A percentile compares a stretch with the other conserved stretches of the same genome.
These are phyloP conservation scores for Xylaria flabelliformis DNA, from an alignment of 495 filamentous ascomycete species.

Conservation along the genomic window DNA sequence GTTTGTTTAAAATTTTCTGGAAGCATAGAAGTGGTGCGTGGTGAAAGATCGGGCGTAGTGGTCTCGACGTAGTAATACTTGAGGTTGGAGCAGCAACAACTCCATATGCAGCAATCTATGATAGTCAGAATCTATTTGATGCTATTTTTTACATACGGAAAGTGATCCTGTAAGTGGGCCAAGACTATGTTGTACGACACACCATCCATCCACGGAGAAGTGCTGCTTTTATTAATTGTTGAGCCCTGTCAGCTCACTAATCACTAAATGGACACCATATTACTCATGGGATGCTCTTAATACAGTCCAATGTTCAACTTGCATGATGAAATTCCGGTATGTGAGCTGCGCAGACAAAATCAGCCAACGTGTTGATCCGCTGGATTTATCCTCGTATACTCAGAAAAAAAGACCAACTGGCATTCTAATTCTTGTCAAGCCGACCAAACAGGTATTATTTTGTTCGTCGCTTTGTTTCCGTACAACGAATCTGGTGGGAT, in stretches of 20 bases:
- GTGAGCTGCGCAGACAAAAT: background rate
- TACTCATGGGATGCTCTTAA: background rate
- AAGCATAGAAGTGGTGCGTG: background rate
- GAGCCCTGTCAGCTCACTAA: slow-evolving; percentile 15
- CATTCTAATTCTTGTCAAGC: background rate
- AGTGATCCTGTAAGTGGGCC: background rate
- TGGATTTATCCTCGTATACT: background rate
- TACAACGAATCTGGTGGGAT: background rate
- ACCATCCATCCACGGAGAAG: background rate
- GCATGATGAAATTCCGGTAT: background rate
- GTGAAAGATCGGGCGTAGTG: background rate
- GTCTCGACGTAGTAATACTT: background rate
- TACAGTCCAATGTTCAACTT: background rate
- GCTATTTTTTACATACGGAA: background rate
- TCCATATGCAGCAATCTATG: background rate
- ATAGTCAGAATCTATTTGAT: background rate
- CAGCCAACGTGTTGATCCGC: background rate
- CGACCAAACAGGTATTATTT: background rate
- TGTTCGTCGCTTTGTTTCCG: background rate
- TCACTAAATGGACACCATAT: background rate
- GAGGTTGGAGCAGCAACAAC: background rate
- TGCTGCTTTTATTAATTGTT: background rate
- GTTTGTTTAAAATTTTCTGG: background rate
- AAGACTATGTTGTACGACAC: slow-evolving; percentile 1
- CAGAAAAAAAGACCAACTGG: background rate